A percentile compares a stretch with the other conserved stretches of the same genome.
Conservation (phyloP, 208 protist species). For the Acanthamoeba rhysodes region DNA sequence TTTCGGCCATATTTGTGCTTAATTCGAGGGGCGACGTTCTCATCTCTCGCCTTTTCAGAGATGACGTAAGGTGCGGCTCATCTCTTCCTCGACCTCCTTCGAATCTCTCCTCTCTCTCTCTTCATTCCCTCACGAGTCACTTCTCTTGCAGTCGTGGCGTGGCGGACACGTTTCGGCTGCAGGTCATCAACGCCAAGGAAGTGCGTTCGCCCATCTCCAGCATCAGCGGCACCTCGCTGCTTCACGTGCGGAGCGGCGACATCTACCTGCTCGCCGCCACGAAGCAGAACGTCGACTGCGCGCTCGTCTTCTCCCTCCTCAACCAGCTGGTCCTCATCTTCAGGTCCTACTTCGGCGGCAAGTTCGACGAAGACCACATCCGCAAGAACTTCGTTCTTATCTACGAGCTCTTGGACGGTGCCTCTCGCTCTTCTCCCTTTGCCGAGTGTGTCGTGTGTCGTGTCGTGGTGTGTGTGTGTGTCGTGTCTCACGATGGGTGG, state of each 20-base stretch:
- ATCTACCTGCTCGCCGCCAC: constrained; percentile 73
- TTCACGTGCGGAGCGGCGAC: constrained; percentile 58
- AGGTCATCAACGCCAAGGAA: constrained; percentile 75
- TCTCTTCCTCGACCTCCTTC: background rate
- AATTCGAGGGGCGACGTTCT: constrained; percentile 67
- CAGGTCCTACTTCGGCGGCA: constrained; percentile 93
- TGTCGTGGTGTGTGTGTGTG: background rate
- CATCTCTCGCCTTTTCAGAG: constrained; percentile 40
- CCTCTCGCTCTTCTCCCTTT: background rate
- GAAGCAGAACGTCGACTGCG: constrained; percentile 62
- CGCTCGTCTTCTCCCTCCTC: constrained; percentile 66
- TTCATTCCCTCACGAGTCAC: background rate
- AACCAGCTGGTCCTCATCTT: constrained; percentile 66
- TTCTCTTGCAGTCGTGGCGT: background rate
- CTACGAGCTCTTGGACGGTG: constrained; percentile 97
- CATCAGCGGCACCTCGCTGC: constrained; percentile 42
- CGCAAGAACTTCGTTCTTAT: constrained; percentile 98
- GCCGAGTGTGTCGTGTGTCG: background rate
- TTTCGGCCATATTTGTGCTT: constrained; percentile 44
- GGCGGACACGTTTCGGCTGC: constrained; percentile 30
- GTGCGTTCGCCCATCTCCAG: constrained; percentile 64
- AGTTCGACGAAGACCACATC: constrained; percentile 95
- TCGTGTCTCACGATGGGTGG: background rate
- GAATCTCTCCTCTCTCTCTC: background rate
- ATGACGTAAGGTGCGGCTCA: constrained; percentile 31